Conservation (phyloP, 1,284 basidiomycete genomes). For the Apiotrichum montevideense region DNA sequence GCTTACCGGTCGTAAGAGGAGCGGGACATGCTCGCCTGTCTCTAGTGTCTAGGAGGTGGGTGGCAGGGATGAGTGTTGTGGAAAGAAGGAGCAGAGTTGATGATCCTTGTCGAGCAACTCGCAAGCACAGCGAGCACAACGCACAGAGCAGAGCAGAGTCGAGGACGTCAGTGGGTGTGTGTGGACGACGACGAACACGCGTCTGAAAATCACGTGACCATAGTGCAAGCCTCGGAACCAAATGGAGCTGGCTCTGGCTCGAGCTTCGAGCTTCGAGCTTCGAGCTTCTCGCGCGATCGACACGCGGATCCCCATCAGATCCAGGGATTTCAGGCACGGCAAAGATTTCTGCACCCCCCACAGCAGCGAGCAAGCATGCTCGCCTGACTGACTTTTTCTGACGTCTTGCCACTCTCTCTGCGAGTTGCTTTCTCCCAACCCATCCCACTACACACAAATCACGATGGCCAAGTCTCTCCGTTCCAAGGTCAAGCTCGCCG, state of each 20-base stretch:
- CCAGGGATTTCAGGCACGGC: background rate
- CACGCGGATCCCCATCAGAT: too few relatives aligned
- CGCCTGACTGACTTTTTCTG: too few relatives aligned
- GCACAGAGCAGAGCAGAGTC: too few relatives aligned
- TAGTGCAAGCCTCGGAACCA: too few relatives aligned
- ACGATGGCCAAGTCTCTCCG: constrained; percentile 87
- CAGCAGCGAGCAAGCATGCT: too few relatives aligned
- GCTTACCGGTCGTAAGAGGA: constrained; percentile 47
- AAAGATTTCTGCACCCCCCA: constrained; percentile 3
- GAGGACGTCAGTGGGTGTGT: constrained; percentile 12
- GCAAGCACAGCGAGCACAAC: too few relatives aligned
- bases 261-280: too few relatives aligned
- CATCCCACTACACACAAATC: background rate
- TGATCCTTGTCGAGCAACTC: background rate
- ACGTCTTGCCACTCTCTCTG: too few relatives aligned
- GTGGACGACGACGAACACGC: constrained; percentile 8
- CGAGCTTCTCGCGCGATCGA: too few relatives aligned
- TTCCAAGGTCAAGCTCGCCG: constrained; percentile 79
- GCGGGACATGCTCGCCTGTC: constrained; percentile 33
- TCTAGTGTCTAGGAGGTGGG: background rate
- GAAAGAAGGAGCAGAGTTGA: too few relatives aligned
- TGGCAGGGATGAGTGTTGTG: background rate
- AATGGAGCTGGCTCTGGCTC: too few relatives aligned
- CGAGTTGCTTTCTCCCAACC: background rate
- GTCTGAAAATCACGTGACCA: background rate